Percentiles rank a stretch among this genome's conserved stretches.
Evolutionary conservation across 2,329 filamentous ascomycete genomes (phyloP).

Genomic region (Aureobasidium uvarum): DNA sequence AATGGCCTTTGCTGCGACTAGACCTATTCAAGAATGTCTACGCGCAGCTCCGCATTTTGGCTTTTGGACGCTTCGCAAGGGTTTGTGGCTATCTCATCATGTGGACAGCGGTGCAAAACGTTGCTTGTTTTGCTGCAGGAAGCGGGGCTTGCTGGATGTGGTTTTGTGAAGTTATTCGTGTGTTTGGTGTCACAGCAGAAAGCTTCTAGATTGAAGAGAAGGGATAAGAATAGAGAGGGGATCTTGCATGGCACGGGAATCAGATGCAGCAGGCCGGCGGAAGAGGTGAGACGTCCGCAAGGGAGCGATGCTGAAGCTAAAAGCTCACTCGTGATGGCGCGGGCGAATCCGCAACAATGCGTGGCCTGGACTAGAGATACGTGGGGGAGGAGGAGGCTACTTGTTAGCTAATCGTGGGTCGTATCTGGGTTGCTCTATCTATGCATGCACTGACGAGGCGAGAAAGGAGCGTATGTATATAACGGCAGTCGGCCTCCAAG

Average conservation of each 20-base stretch:
- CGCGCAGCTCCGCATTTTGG: constrained; percentile 5
- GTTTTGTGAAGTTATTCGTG: background rate
- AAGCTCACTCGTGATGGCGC: constrained; percentile 23
- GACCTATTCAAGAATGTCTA: background rate
- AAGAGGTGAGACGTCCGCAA: constrained; percentile 11
- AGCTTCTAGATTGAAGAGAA: background rate
- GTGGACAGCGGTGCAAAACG: background rate
- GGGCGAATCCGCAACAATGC: constrained; percentile 12
- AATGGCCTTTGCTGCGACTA: background rate
- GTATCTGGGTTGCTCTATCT: constrained; percentile 24
- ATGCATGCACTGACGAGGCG: constrained; percentile 8
- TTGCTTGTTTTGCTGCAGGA: constrained; percentile 9
- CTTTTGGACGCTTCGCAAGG: background rate
- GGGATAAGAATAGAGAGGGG: background rate
- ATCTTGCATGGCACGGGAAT: background rate
- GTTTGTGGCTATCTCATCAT: constrained; percentile 2
- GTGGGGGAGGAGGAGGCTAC: background rate
- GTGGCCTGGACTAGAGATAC: constrained; percentile 2
- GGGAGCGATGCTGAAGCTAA: constrained; percentile 13
- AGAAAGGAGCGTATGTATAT: constrained; percentile 14
- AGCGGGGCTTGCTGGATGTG: background rate
- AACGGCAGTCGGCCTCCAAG: constrained; percentile 10
- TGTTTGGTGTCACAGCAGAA: background rate
- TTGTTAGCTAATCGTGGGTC: constrained; percentile 1
- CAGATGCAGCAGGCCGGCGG: background rate